Evolutionary conservation across 106 monocot genomes (phyloP).

Genomic region (Platanthera zijinensis): DNA sequence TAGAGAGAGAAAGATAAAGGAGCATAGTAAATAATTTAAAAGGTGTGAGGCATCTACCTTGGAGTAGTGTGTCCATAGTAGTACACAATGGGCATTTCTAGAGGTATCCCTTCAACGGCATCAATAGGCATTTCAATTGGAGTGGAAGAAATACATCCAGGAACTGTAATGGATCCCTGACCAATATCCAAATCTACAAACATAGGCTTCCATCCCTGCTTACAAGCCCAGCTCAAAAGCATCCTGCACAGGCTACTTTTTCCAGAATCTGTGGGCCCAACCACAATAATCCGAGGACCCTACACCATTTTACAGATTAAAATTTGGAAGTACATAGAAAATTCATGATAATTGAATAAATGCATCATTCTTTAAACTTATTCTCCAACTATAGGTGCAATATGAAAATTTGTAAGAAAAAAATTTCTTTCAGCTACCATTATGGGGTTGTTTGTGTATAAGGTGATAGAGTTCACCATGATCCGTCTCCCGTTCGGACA

Average conservation of each 20-base stretch:
- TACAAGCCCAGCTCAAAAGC: conserved; percentile 96
- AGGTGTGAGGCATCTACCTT: conserved; percentile 26
- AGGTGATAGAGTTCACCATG: too few species aligned
- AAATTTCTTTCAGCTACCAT: too few species aligned
- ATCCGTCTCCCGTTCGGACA: too few species aligned
- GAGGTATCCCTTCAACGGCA: conserved; percentile 85
- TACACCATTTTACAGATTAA: conserved; percentile 14
- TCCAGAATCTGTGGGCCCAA: conserved; percentile 97
- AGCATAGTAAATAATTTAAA: background rate
- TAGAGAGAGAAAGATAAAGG: background rate
- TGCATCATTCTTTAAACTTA: background rate
- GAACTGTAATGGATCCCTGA: conserved; percentile 91
- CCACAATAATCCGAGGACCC: conserved; percentile 98
- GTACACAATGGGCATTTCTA: conserved; percentile 91
- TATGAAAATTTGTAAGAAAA: too few species aligned
- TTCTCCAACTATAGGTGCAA: too few species aligned
- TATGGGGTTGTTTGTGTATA: too few species aligned
- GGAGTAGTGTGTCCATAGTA: conserved; percentile 91
- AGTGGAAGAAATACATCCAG: conserved; percentile 93
- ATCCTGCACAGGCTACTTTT: conserved; percentile 95
- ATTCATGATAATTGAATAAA: background rate
- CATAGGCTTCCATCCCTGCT: conserved; percentile 92
- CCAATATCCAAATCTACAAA: conserved; percentile 99
- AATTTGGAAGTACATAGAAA: background rate
- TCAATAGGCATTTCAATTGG: conserved; percentile 98